phyloP scores from a whole-genome alignment of 805 yeast genomes.

The Lipomyces yamadae region DNA sequence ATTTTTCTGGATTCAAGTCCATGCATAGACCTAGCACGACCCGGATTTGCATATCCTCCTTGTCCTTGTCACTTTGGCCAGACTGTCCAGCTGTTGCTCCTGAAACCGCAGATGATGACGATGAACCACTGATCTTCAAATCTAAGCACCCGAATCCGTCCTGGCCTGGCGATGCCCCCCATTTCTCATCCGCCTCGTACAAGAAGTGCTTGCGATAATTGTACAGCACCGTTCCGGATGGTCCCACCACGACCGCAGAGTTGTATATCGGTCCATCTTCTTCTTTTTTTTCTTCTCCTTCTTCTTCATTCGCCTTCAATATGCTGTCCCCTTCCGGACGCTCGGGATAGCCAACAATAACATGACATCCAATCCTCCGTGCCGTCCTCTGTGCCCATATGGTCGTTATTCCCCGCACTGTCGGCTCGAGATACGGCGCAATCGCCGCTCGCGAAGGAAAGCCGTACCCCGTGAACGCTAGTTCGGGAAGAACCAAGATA shows the following conservation, averaged over 20 bases:
- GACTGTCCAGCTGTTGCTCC: background rate
- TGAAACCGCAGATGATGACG: background rate
- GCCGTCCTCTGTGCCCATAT: conserved; percentile 58
- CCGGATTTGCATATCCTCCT: conserved; percentile 42
- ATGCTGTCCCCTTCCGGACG: conserved; percentile 5
- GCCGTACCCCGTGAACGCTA: conserved; percentile 76
- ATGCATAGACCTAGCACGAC: conserved; percentile 85
- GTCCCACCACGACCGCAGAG: conserved; percentile 68
- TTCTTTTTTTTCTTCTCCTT: no score
- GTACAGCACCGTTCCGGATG: conserved; percentile 60
- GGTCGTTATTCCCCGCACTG: conserved; percentile 54
- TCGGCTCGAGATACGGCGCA: conserved; percentile 61
- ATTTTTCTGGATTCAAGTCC: conserved; percentile 89
- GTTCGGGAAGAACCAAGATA: conserved; percentile 78
- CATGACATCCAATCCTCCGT: conserved; percentile 30
- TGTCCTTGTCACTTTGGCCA: background rate
- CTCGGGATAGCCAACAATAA: conserved; percentile 83
- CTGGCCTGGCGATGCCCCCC: conserved; percentile 79
- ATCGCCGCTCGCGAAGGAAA: conserved; percentile 57
- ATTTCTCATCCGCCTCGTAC: conserved; percentile 75
- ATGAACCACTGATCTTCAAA: conserved; percentile 38
- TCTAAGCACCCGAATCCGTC: conserved; percentile 60
- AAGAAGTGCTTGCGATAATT: conserved; percentile 78
- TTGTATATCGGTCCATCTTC: conserved; percentile 56
- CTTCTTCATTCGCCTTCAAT: conserved; percentile 5